A percentile compares a stretch with the other conserved stretches of the same genome.
These are phyloP conservation scores for Krasilnikovozyma curviuscula DNA, from an alignment of 768 basidiomycete species.

Conservation along the genomic window DNA sequence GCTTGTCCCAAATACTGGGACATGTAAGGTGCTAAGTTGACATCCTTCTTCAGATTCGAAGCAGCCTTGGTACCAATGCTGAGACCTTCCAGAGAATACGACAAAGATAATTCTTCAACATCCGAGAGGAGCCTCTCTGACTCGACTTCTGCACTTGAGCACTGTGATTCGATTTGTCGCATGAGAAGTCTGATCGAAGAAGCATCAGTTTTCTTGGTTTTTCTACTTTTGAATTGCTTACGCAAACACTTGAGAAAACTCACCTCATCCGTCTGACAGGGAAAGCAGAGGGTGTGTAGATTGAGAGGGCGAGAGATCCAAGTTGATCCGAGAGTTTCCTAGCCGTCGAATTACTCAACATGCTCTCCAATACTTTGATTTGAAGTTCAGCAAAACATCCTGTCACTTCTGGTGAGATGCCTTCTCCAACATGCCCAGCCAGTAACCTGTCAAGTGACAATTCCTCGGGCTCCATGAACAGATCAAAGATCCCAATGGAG, in stretches of 20 bases:
- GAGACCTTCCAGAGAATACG: too few relatives aligned
- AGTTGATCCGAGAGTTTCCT: constrained; percentile 30
- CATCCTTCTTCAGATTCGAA: too few relatives aligned
- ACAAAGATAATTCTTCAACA: not conserved
- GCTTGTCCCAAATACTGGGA: too few relatives aligned
- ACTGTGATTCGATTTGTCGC: constrained; percentile 37
- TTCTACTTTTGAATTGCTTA: not conserved
- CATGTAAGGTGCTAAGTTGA: too few relatives aligned
- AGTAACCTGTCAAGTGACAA: not conserved
- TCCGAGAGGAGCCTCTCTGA: constrained; percentile 19
- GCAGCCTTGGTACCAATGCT: too few relatives aligned
- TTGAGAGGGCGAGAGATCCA: constrained; percentile 33
- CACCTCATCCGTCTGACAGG: constrained; percentile 38
- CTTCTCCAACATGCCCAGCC: not conserved
- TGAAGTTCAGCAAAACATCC: constrained; percentile 21
- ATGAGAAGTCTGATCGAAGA: constrained; percentile 32
- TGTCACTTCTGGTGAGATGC: constrained; percentile 1
- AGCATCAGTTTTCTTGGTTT: not conserved
- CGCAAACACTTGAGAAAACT: not conserved
- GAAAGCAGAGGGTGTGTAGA: constrained; percentile 34
- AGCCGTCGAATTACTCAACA: constrained; percentile 26
- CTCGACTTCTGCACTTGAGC: constrained; percentile 25
- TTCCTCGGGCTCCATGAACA: constrained; percentile 9
- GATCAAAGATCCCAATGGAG: constrained; percentile 14
- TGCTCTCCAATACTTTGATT: constrained; percentile 10